Evolutionary conservation across 371 early-diverging fungal genomes (phyloP), one percentile per base, ranked within the genome.

Genomic region (Cokeromyces recurvatus): DNA sequence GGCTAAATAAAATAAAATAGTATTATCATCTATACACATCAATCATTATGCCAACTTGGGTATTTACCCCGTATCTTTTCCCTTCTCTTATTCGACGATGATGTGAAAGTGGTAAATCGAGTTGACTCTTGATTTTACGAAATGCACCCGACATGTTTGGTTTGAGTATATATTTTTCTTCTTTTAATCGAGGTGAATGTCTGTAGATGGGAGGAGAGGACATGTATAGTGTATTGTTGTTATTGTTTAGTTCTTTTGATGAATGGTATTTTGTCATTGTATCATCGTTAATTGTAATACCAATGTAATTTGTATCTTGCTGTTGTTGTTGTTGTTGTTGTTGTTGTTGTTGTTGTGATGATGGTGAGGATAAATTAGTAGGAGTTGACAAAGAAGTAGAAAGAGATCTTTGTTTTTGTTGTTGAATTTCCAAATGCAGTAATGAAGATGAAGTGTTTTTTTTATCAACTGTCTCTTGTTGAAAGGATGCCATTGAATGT

Each of bases 251-350:
- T 17, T 36, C 27, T 14, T 20, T 22, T 21, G 44, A 23, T 34
- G 31, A 14, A 12, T 43, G 17, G 24, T 43, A 27, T 17, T 47
- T 23, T 40, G 46, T 42, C 4, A 36, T 50, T 14, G 20, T 24
- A 14, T 55, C 55, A 23, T 64, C 64, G 35, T 45, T 55, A 22
- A 64, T 64, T 15, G 64, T 64, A n/a, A 64, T 64, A 8, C 64
- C 64, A 38, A 64, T 49, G 46, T 64, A 59, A 20, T 64, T 62
- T 25, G 62, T 62, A 24, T 62, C 62, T 47, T 62, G 62, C 20
- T n/a, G 37, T 31, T 37, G 37, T 31, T n/a, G 36, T 21, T 24
- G 35, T 25, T 41, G 38, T 27, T n/a, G n/a, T n/a, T n/a, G n/a
- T n/a, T n/a, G n/a, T 39, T 35, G 16, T 5, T 9, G 35, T n/a